Conservation (phyloP, 2,329 filamentous ascomycete species). For the Acrocalymma vagum region DNA sequence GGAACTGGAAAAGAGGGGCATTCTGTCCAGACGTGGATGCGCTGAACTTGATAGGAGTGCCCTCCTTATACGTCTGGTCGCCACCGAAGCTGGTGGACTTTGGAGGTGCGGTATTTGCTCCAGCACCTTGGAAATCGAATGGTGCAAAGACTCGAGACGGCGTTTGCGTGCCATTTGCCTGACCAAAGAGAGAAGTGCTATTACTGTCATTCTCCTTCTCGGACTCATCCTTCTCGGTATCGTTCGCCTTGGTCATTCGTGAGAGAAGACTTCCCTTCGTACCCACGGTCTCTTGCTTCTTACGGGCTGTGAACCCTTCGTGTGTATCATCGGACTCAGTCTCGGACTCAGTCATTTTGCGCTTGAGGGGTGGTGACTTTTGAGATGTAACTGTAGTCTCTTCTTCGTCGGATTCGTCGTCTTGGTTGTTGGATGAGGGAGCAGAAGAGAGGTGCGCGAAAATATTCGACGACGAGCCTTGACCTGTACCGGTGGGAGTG, state of each 20-base stretch:
- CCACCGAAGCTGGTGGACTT: slow-evolving; percentile 39
- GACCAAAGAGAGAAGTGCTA: slow-evolving; percentile 21
- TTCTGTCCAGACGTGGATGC: slow-evolving; percentile 30
- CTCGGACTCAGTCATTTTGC: slow-evolving; percentile 30
- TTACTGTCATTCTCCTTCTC: slow-evolving; percentile 31
- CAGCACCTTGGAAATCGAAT: slow-evolving; percentile 41
- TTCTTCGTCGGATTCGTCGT: slow-evolving; percentile 37
- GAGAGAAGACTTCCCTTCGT: slow-evolving; percentile 34
- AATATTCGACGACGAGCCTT: slow-evolving; percentile 32
- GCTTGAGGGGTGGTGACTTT: slow-evolving; percentile 22
- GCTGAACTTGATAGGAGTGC: slow-evolving; percentile 46
- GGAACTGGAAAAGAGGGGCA: slow-evolving; percentile 33
- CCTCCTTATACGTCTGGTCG: slow-evolving; percentile 48
- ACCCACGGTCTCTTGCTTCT: slow-evolving; percentile 21
- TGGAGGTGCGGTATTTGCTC: slow-evolving; percentile 33
- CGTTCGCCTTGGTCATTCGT: slow-evolving; percentile 35
- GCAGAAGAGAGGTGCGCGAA: slow-evolving; percentile 46
- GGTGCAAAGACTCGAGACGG: slow-evolving; percentile 33
- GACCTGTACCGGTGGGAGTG: slow-evolving; percentile 25
- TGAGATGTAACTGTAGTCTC: slow-evolving; percentile 18
- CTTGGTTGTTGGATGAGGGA: slow-evolving; percentile 38
- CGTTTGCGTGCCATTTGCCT: slow-evolving; percentile 35
- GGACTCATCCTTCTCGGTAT: slow-evolving; percentile 21
- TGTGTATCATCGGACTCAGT: slow-evolving; percentile 32
- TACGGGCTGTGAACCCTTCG: slow-evolving; percentile 30